phyloP scores from a whole-genome alignment of 1,284 basidiomycete genomes.

The Naganishia albida region DNA sequence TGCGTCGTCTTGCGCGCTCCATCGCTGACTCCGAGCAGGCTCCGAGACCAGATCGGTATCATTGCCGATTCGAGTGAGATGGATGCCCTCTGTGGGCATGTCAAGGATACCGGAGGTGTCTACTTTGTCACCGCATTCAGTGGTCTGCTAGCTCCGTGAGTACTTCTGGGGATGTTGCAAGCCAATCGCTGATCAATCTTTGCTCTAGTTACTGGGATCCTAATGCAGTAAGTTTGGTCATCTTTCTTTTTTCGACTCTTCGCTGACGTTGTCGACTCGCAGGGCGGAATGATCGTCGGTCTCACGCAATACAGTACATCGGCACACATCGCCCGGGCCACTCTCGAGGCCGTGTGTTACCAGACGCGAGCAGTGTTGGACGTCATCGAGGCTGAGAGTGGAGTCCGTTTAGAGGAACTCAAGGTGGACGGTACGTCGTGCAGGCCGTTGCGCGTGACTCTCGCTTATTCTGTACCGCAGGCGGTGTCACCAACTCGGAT shows the following conservation, averaged over 20 bases:
- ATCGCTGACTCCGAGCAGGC: constrained; percentile 53
- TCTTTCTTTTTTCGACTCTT: too few relatives aligned
- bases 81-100: constrained; percentile 77
- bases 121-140: constrained; percentile 98
- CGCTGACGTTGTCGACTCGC: neutral
- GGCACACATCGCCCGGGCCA: constrained; percentile 89
- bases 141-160: constrained; percentile 75
- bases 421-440: constrained; percentile 75
- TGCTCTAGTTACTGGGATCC: constrained; percentile 49
- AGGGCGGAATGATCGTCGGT: constrained; percentile 50
- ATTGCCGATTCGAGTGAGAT: constrained; percentile 81
- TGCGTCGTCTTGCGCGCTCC: neutral
- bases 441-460: too few relatives aligned
- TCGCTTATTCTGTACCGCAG: constrained; percentile 5
- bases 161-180: neutral
- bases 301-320: constrained; percentile 90
- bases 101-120: constrained; percentile 81
- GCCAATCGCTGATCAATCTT: neutral
- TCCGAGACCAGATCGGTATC: constrained; percentile 85
- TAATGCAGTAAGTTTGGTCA: constrained; percentile 39
- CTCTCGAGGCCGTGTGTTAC: constrained; percentile 76
- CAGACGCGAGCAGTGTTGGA: constrained; percentile 91
- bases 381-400: constrained; percentile 81
- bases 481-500: constrained; percentile 76
- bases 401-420: constrained; percentile 70